Conservation (phyloP, 2,329 filamentous ascomycete genomes). For the Parastagonospora nodorum region DNA sequence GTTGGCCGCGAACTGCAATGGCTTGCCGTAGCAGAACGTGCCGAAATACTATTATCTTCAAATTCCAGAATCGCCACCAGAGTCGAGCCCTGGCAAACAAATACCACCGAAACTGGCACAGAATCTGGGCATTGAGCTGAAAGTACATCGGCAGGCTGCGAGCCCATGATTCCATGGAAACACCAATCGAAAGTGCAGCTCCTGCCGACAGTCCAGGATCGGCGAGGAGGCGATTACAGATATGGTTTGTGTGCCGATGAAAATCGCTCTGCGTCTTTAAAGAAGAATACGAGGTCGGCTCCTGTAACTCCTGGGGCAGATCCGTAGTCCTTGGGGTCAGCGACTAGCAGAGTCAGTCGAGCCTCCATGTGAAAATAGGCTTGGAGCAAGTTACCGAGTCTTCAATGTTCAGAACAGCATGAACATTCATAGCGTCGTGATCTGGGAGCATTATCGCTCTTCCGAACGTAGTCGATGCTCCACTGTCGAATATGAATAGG, state of each 20-base stretch:
- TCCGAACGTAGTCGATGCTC: conserved; percentile 32
- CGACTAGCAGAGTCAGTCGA: conserved; percentile 10
- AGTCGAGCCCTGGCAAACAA: conserved; percentile 26
- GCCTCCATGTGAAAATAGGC: background rate
- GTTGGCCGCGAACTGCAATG: conserved; percentile 27
- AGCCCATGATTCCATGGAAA: conserved; percentile 24
- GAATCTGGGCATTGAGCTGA: conserved; percentile 11
- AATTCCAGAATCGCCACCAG: conserved; percentile 35
- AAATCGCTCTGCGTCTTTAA: conserved; percentile 27
- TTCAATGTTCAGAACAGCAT: conserved; percentile 26
- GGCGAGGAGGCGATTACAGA: conserved; percentile 28
- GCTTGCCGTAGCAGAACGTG: conserved; percentile 29
- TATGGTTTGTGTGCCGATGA: conserved; percentile 30
- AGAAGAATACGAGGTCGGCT: conserved; percentile 28
- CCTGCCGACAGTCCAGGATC: conserved; percentile 32
- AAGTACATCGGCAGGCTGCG: conserved; percentile 23
- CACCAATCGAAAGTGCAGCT: conserved; percentile 24
- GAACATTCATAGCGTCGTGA: conserved; percentile 31
- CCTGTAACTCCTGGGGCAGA: conserved; percentile 18
- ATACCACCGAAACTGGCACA: conserved; percentile 20
- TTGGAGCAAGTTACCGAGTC: conserved; percentile 18
- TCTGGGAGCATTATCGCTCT: conserved; percentile 31
- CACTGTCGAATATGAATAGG: conserved; percentile 32
- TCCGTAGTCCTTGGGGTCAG: conserved; percentile 26
- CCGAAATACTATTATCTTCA: conserved; percentile 32